These are phyloP conservation scores for Dissoconium aciculare DNA, from an alignment of 2,329 filamentous ascomycete species.

Conservation along the genomic window DNA sequence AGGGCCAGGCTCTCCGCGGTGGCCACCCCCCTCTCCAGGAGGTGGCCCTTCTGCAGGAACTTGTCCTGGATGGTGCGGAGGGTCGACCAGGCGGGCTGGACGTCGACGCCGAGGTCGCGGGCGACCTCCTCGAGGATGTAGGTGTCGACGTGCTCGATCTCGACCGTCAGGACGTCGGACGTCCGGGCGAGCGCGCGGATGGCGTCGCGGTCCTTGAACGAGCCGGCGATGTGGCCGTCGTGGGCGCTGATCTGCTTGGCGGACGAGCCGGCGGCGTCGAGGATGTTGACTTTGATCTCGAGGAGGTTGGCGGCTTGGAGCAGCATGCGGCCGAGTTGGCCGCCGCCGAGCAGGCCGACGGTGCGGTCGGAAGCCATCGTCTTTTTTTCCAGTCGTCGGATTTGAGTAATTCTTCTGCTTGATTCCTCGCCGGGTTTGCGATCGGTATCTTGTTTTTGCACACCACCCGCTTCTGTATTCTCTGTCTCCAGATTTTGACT, in stretches of 20 bases:
- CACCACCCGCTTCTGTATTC: no score
- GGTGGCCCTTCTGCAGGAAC: conserved; percentile 72
- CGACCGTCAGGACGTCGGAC: conserved; percentile 74
- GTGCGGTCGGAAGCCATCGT: conserved; percentile 13
- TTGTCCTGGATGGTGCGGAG: conserved; percentile 88
- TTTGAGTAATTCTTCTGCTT: neutral
- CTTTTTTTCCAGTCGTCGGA: neutral
- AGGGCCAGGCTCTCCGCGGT: conserved; percentile 58
- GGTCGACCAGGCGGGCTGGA: conserved; percentile 71
- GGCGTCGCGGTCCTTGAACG: conserved; percentile 68
- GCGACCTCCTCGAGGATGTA: conserved; percentile 71
- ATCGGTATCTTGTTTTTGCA: no score
- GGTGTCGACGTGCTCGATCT: conserved; percentile 94
- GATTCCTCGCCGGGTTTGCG: no score
- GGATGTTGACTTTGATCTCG: conserved; percentile 62
- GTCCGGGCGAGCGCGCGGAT: conserved; percentile 63
- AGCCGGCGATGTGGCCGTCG: conserved; percentile 61
- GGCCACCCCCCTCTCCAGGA: conserved; percentile 51
- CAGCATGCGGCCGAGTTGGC: conserved; percentile 75
- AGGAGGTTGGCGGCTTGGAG: conserved; percentile 71
- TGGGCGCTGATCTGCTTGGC: conserved; percentile 76
- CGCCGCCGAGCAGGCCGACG: conserved; percentile 31
- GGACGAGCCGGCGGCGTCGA: conserved; percentile 62
- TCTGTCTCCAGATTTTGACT: no score
- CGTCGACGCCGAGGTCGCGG: conserved; percentile 36